Percentiles rank a stretch among this genome's conserved stretches.
These are phyloP conservation scores for Populus trichocarpa DNA, from an alignment of 441 rosid genomes.

Conservation along the genomic window DNA sequence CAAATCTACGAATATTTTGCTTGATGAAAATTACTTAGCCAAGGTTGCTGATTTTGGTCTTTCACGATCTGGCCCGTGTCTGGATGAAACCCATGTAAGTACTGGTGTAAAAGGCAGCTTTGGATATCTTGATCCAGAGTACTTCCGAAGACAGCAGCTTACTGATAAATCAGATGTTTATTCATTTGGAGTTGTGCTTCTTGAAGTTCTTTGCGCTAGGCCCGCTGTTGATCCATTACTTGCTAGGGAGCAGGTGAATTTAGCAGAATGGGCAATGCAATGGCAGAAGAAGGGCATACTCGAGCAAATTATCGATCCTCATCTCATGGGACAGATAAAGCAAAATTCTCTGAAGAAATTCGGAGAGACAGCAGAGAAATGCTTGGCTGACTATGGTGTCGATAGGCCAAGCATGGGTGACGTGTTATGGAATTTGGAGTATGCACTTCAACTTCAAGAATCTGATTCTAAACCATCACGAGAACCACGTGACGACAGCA, in stretches of 20 bases:
- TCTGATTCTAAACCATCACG: conserved; percentile 46
- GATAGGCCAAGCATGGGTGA: conserved; percentile 92
- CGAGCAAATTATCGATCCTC: conserved; percentile 55
- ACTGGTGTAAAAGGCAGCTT: conserved; percentile 93
- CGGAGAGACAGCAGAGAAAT: conserved; percentile 90
- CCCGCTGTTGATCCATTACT: conserved; percentile 88
- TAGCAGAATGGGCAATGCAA: conserved; percentile 91
- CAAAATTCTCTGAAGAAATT: conserved; percentile 62
- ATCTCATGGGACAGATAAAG: conserved; percentile 56
- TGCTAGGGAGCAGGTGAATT: conserved; percentile 74
- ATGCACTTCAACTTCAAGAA: conserved; percentile 70
- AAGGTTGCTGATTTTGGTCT: conserved; percentile 97
- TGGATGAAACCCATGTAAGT: conserved; percentile 82
- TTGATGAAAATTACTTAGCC: conserved; percentile 60
- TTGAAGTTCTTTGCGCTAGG: conserved; percentile 85
- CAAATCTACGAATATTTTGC: conserved; percentile 79
- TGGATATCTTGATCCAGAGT: conserved; percentile 90
- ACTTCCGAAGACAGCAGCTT: conserved; percentile 85
- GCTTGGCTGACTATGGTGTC: conserved; percentile 87
- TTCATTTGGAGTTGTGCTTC: conserved; percentile 79
- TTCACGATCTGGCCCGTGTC: conserved; percentile 84
- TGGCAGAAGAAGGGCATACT: conserved; percentile 88
- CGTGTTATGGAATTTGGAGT: conserved; percentile 86
- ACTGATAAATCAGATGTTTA: conserved; percentile 90
- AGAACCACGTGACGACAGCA: conserved; percentile 33